Evolutionary conservation across 805 yeast genomes (phyloP).

Genomic region (Metschnikowia kunwiensis): DNA sequence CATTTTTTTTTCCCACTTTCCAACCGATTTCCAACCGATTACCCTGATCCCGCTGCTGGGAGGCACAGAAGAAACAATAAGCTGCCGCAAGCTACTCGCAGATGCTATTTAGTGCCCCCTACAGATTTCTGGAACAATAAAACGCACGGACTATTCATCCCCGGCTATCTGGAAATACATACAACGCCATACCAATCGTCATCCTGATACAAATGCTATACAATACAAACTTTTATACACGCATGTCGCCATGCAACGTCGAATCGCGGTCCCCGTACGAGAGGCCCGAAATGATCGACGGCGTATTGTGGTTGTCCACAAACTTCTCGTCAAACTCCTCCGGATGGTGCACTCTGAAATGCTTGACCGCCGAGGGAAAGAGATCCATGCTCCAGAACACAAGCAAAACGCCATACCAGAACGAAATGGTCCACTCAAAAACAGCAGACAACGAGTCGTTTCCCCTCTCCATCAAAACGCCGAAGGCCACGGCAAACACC

Average conservation of each 20-base stretch:
- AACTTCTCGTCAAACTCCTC: constrained; percentile 21
- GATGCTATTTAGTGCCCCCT: too few species aligned
- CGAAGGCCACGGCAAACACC: constrained; percentile 67
- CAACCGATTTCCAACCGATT: too few species aligned
- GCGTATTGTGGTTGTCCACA: constrained; percentile 20
- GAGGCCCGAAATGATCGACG: constrained; percentile 4
- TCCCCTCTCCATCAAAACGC: constrained; percentile 36
- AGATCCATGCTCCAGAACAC: constrained; percentile 67
- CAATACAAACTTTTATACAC: too few species aligned
- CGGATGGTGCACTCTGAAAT: constrained; percentile 30
- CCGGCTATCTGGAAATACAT: too few species aligned
- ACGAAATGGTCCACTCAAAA: constrained; percentile 87
- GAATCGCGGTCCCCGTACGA: constrained; percentile 3
- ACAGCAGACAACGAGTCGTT: constrained; percentile 50
- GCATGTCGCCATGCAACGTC: constrained; percentile 1
- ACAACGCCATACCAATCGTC: too few species aligned
- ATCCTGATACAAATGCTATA: too few species aligned
- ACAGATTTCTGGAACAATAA: too few species aligned
- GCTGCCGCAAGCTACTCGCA: too few species aligned
- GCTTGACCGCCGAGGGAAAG: constrained; percentile 53
- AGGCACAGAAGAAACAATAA: too few species aligned
- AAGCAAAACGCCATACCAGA: constrained; percentile 73
- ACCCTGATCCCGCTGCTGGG: too few species aligned
- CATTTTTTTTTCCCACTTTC: too few species aligned
- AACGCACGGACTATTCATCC: too few species aligned